phyloP scores from a whole-genome alignment of 164 flowering plant species.

The Platanus orientalis region DNA sequence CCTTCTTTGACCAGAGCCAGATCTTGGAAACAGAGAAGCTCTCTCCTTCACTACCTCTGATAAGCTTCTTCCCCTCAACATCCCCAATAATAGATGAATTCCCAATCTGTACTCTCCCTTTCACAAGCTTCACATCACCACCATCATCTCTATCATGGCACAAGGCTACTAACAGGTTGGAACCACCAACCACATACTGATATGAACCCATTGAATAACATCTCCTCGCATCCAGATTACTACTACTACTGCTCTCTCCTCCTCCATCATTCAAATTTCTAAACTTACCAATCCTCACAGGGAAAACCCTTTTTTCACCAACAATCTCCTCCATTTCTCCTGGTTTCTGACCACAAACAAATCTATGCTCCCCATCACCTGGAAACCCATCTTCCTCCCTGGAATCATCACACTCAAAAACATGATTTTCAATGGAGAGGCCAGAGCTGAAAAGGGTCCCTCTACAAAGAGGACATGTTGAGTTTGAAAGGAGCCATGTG shows the following conservation, averaged over 20 bases:
- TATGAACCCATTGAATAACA: slow-evolving; percentile 77
- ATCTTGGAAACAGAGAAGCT: too few species aligned
- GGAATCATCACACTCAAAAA: slow-evolving; percentile 27
- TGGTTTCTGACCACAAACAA: slow-evolving; percentile 21
- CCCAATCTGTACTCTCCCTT: too few species aligned
- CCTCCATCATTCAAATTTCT: too few species aligned
- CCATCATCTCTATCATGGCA: slow-evolving; percentile 8
- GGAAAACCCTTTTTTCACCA: too few species aligned
- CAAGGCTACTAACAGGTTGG: slow-evolving; percentile 49
- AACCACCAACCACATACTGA: slow-evolving; percentile 63
- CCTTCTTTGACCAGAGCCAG: too few species aligned
- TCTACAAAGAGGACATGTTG: too few species aligned
- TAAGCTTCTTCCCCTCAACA: too few species aligned
- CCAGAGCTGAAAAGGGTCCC: slow-evolving; percentile 35
- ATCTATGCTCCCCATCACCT: slow-evolving; percentile 26
- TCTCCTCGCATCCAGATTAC: slow-evolving; percentile 58
- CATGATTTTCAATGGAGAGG: slow-evolving; percentile 34
- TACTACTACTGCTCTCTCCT: too few species aligned
- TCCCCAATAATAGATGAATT: too few species aligned
- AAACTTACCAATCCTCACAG: too few species aligned
- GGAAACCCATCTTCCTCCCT: slow-evolving; percentile 31
- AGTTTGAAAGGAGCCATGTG: slow-evolving; percentile 83
- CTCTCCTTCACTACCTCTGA: too few species aligned
- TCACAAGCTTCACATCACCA: too few species aligned
- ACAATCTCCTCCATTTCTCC: slow-evolving; percentile 2